Conservation (phyloP, 2,329 filamentous ascomycete species). For the Cercospora berteroae region DNA sequence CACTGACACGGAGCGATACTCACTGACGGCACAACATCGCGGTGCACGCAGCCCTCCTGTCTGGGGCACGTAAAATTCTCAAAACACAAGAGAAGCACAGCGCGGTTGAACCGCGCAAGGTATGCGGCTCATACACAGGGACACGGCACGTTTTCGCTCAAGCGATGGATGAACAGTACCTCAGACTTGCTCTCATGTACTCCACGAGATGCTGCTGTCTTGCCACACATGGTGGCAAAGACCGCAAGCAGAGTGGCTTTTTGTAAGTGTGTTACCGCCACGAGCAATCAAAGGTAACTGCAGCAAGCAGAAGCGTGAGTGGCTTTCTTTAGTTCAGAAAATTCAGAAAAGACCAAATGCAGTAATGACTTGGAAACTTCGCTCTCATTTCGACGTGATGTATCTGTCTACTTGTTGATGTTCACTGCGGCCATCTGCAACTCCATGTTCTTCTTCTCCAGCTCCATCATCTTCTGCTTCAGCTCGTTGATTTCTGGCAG, state of each 20-base stretch:
- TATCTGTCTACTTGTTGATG: not conserved
- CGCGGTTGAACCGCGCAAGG: slow-evolving; percentile 8
- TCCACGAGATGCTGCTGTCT: not conserved
- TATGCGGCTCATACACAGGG: slow-evolving; percentile 5
- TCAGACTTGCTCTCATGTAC: not conserved
- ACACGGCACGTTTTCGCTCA: not conserved
- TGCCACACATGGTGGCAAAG: not conserved
- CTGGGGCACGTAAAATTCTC: not conserved
- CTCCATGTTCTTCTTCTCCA: not conserved
- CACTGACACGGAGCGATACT: slow-evolving; percentile 4
- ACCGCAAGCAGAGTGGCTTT: not conserved
- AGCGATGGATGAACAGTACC: not conserved
- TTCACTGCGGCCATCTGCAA: not conserved
- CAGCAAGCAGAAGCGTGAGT: not conserved
- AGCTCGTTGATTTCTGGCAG: not conserved
- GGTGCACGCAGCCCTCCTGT: not conserved
- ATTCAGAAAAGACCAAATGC: not conserved
- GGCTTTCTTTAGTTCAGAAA: not conserved
- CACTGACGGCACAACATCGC: slow-evolving; percentile 1
- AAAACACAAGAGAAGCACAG: not conserved
- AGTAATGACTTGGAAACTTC: not conserved
- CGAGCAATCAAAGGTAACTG: not conserved
- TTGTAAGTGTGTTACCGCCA: not conserved
- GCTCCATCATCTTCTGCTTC: not conserved
- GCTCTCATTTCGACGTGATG: not conserved